These are phyloP conservation scores for Saccharomycopsis sp. DNA, from an alignment of 805 yeast genomes.

Conservation along the genomic window DNA sequence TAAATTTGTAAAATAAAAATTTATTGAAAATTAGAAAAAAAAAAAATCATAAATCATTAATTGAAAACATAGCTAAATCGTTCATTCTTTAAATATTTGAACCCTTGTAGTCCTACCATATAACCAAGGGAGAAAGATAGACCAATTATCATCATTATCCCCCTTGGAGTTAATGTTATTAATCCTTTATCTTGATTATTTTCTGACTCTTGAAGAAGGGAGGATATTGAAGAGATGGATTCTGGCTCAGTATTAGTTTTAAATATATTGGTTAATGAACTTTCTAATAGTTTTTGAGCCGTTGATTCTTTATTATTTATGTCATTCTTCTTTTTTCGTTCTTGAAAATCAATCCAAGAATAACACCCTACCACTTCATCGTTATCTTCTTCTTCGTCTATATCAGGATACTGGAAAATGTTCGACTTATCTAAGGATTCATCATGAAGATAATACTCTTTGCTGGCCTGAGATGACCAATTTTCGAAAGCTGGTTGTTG, in stretches of 20 bases:
- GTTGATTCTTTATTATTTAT: too few species aligned
- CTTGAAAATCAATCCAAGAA: conserved; percentile 14
- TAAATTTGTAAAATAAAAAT: background rate
- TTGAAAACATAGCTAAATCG: too few species aligned
- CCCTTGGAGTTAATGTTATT: too few species aligned
- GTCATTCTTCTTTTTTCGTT: too few species aligned
- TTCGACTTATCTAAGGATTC: conserved; percentile 5
- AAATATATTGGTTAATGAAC: too few species aligned
- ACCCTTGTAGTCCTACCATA: conserved; percentile 15
- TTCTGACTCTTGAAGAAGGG: too few species aligned
- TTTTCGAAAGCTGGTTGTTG: background rate
- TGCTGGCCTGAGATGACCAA: conserved; percentile 6
- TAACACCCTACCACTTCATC: too few species aligned
- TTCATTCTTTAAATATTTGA: background rate
- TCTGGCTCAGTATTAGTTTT: too few species aligned
- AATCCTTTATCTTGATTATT: too few species aligned
- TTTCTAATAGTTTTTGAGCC: too few species aligned
- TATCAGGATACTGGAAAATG: conserved; percentile 11
- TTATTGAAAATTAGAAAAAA: background rate
- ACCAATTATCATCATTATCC: conserved; percentile 10
- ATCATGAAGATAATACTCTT: conserved; percentile 11
- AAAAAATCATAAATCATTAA: too few species aligned
- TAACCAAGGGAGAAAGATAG: conserved; percentile 16
- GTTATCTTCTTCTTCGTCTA: conserved; percentile 4
- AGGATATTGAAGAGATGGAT: too few species aligned